Base-by-base conservation (phyloP, 2,329 filamentous ascomycete genomes). In the Fusarium incarnatum region DNA sequence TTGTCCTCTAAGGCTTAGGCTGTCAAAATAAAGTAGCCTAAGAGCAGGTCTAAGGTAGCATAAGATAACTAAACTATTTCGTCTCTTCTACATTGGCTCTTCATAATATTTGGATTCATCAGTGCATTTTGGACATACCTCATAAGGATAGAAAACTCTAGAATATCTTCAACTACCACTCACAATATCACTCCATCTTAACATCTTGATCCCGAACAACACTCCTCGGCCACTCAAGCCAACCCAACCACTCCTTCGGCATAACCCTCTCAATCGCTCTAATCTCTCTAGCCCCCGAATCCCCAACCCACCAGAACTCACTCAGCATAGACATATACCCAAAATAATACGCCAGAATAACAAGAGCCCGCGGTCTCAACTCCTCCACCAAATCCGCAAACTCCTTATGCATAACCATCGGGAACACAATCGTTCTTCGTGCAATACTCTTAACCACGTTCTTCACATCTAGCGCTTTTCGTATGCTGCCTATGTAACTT, bases 331-430 rank as follows among this genome's bases (percentile, higher is more conserved):
- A 57, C 44, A 60, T 10, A 11, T 48, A n/a, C 6, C 27, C 53
- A 48, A 59, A 60, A 37, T 49, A 60, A 23, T 60, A 28, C 11
- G 58, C 53, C 5, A 60, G 28, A 13, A 60, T 47, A 13, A 60
- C 44, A 42, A 58, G 58, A 15, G 58, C 58, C 16, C 34, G 18
- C 4, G 58, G 58, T 6, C 58, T 34, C 32, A 60, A 28, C 22
- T 60, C 53, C 6, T 60, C 27, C 11, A 59, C 53, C 15, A 60
- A 13, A n/a, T 60, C 44, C 7, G 27, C 34, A 11, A 60, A 60
- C 12, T 40, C 37, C n/a, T 44, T 49, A 20, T 27, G 34, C 34
- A 60, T 45, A 12, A 59, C 16, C 53, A 59, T 60, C 5, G 58
- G 53, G 1, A 59, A 59, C 3, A 49, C 41, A 13, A 58, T 9